Evolutionary conservation across 2,329 filamentous ascomycete species (phyloP).

Genomic region (Colletotrichum plurivorum): DNA sequence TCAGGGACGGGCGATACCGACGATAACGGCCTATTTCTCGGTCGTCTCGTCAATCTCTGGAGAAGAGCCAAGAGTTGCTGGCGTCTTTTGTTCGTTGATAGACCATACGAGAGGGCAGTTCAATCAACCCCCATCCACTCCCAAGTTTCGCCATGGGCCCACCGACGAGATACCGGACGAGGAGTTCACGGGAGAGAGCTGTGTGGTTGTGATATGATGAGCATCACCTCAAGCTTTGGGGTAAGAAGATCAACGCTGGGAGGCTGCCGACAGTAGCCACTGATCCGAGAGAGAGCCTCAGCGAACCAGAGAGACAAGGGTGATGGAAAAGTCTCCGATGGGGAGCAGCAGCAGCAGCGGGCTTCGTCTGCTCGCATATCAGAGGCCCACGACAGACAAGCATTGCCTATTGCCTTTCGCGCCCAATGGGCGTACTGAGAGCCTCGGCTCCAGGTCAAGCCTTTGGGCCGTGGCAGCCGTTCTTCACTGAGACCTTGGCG

Average conservation of each 20-base stretch:
- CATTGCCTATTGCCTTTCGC: background rate
- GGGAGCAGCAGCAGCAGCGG: background rate
- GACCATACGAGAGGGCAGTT: no score
- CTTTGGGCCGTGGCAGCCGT: conserved; percentile 4
- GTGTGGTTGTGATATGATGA: background rate
- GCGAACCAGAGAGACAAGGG: background rate
- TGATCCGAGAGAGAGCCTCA: conserved; percentile 16
- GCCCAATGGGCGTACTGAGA: background rate
- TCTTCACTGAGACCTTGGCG: conserved; percentile 15
- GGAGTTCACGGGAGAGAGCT: background rate
- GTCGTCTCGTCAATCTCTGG: background rate
- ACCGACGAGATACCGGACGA: conserved; percentile 6
- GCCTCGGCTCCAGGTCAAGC: conserved; percentile 12
- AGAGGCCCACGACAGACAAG: conserved; percentile 3
- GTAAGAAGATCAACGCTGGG: conserved; percentile 23
- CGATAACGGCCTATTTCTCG: conserved; percentile 27
- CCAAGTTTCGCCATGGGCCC: conserved; percentile 14
- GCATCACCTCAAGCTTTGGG: conserved; percentile 38
- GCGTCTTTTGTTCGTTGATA: no score
- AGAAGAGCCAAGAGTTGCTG: background rate
- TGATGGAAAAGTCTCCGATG: conserved; percentile 22
- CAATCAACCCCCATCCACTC: conserved; percentile 1
- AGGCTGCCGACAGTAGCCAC: conserved; percentile 28
- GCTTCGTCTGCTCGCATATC: background rate
- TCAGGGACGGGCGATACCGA: conserved; percentile 32